Evolutionary conservation across 805 yeast genomes (phyloP).

Genomic region (Saccharomyces eubayanus): DNA sequence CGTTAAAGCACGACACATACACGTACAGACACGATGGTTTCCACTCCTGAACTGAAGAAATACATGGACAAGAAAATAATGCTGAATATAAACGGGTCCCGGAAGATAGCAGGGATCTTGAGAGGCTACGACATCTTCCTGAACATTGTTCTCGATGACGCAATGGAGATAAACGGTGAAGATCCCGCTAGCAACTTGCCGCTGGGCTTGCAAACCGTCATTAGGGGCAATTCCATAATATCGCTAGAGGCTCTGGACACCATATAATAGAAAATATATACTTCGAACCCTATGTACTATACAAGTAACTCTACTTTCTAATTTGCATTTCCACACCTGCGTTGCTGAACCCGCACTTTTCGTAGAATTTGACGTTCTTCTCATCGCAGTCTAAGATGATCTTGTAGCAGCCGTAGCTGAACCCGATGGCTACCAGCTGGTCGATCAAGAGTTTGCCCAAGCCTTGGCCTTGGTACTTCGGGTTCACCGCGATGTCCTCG

Average conservation of each 20-base stretch:
- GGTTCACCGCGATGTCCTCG: constrained; percentile 82
- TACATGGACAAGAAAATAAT: constrained; percentile 72
- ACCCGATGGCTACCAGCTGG: constrained; percentile 51
- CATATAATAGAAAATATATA: constrained; percentile 15
- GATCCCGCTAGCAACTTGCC: constrained; percentile 39
- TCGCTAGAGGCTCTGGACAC: constrained; percentile 49
- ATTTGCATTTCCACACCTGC: constrained; percentile 66
- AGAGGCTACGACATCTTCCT: constrained; percentile 80
- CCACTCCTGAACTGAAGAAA: constrained; percentile 54
- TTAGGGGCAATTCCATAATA: constrained; percentile 72
- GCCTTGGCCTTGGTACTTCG: constrained; percentile 71
- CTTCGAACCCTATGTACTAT: not conserved
- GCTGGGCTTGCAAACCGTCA: constrained; percentile 57
- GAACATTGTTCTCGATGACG: constrained; percentile 64
- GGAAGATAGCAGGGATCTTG: constrained; percentile 71
- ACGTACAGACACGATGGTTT: constrained; percentile 36
- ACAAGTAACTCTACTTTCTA: constrained; percentile 28
- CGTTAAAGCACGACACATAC: not conserved
- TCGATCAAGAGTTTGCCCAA: constrained; percentile 64
- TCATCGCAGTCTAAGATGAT: constrained; percentile 81
- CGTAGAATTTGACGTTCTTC: constrained; percentile 76
- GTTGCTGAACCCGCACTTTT: constrained; percentile 68
- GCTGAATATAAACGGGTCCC: constrained; percentile 67
- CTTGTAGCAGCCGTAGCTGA: constrained; percentile 67
- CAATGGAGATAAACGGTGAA: constrained; percentile 48